Evolutionary conservation across 2,329 filamentous ascomycete species (phyloP).

Genomic region (Neopestalotiopsis clavispora): DNA sequence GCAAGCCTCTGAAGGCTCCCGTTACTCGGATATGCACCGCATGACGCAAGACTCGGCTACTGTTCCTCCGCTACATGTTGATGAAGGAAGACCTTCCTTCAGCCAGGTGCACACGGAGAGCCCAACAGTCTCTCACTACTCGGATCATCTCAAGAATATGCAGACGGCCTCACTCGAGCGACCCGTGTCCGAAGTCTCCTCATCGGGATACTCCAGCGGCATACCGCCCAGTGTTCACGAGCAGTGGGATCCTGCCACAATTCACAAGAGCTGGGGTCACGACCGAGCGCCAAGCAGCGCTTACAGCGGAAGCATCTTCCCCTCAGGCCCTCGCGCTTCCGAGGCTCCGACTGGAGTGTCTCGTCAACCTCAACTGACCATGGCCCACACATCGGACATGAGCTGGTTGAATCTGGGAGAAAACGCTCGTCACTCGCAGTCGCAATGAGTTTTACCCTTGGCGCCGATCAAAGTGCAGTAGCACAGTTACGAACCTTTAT

Average conservation of each 20-base stretch:
- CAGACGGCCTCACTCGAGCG: slow-evolving; percentile 68
- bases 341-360: slow-evolving; percentile 43
- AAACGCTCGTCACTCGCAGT: slow-evolving; percentile 24
- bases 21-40: slow-evolving; percentile 56
- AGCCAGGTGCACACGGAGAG: slow-evolving; percentile 72
- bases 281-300: slow-evolving; percentile 57
- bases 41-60: slow-evolving; percentile 71
- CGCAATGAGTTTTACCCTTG: slow-evolving; percentile 16
- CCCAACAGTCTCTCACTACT: slow-evolving; percentile 69
- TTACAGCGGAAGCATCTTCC: slow-evolving; percentile 52
- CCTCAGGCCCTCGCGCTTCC: slow-evolving; percentile 43
- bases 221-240: slow-evolving; percentile 68
- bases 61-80: slow-evolving; percentile 69
- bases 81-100: slow-evolving; percentile 63
- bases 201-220: slow-evolving; percentile 66
- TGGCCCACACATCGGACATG: slow-evolving; percentile 67
- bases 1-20: slow-evolving; percentile 61
- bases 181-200: slow-evolving; percentile 54
- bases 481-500: slow-evolving; percentile 10
- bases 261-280: slow-evolving; percentile 52
- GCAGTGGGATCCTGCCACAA: slow-evolving; percentile 55
- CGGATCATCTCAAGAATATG: slow-evolving; percentile 57
- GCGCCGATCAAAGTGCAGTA: not conserved
- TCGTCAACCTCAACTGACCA: slow-evolving; percentile 55
- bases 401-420: slow-evolving; percentile 79